A percentile compares a stretch with the other conserved stretches of the same genome.
phyloP scores from a whole-genome alignment of 1,284 basidiomycete species.

The Marasmius oreades region DNA sequence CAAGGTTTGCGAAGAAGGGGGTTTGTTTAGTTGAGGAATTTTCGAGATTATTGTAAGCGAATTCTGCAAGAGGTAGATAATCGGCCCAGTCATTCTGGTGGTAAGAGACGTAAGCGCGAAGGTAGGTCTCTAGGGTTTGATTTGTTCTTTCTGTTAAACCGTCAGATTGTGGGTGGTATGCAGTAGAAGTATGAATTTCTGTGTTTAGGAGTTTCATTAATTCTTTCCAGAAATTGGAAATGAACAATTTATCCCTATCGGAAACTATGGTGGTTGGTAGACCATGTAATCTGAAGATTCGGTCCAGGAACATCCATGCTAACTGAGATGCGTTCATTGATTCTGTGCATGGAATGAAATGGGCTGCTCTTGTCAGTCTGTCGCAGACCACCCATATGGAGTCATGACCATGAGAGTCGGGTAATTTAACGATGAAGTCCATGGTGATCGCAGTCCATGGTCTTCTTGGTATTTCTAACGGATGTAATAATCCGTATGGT shows the following conservation, averaged over 20 bases:
- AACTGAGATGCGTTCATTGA: constrained; percentile 14
- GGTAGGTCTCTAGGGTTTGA: constrained; percentile 37
- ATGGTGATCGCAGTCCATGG: constrained; percentile 34
- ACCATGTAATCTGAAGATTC: constrained; percentile 30
- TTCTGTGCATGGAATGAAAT: constrained; percentile 24
- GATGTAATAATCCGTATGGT: constrained; percentile 32
- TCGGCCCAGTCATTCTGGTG: constrained; percentile 44
- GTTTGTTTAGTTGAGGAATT: constrained; percentile 30
- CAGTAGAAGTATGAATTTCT: constrained; percentile 24
- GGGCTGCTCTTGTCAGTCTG: constrained; percentile 32
- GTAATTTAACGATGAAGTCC: constrained; percentile 38
- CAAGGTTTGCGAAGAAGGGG: constrained; percentile 33
- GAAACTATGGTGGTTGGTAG: constrained; percentile 27
- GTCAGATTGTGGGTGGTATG: constrained; percentile 28
- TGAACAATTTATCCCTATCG: constrained; percentile 29
- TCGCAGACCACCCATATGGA: constrained; percentile 38
- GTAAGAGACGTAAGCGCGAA: constrained; percentile 33
- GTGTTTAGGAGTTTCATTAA: constrained; percentile 23
- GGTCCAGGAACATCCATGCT: constrained; percentile 27
- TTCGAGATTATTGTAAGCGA: constrained; percentile 39
- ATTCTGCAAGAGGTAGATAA: constrained; percentile 40
- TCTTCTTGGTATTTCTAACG: constrained; percentile 26
- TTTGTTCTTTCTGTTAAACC: constrained; percentile 43
- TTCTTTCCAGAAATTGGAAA: constrained; percentile 27
- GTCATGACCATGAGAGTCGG: constrained; percentile 29